Conservation (phyloP, 257 asterid genomes). For the Haberlea rhodopensis region DNA sequence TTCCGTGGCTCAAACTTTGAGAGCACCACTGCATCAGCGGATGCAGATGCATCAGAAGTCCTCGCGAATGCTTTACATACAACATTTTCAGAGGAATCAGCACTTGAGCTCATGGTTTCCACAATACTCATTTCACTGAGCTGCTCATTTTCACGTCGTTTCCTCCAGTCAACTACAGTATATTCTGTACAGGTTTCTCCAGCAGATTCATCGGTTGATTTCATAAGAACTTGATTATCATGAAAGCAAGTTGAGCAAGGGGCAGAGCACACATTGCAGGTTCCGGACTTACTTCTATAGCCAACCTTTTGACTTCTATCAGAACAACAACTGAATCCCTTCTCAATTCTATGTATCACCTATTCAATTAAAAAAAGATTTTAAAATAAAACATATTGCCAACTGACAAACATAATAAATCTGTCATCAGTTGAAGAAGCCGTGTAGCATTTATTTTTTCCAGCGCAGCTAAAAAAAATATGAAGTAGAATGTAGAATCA, state of each 20-base stretch:
- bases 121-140: conserved; percentile 43
- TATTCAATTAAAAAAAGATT: conserved; percentile 31
- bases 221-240: conserved; percentile 46
- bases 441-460: not conserved
- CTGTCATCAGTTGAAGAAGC: not conserved
- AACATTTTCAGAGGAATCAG: conserved; percentile 56
- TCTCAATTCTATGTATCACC: conserved; percentile 45
- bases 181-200: conserved; percentile 59
- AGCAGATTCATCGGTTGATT: conserved; percentile 58
- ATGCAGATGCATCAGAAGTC: conserved; percentile 49
- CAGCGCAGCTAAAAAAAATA: not conserved
- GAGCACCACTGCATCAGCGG: conserved; percentile 43
- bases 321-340: conserved; percentile 31
- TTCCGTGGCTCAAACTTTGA: conserved; percentile 42
- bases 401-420: conserved; percentile 15
- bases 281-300: conserved; percentile 41
- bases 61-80: conserved; percentile 44
- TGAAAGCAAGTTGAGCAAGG: conserved; percentile 71
- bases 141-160: conserved; percentile 40
- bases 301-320: conserved; percentile 37
- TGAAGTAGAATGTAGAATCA: not conserved
- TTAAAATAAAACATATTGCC: conserved; percentile 11
- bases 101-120: conserved; percentile 43
- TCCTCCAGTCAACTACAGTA: conserved; percentile 24
- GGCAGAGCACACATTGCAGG: conserved; percentile 66